Conservation (phyloP, 352 stramenopile species). For the Pythium inflatum region DNA sequence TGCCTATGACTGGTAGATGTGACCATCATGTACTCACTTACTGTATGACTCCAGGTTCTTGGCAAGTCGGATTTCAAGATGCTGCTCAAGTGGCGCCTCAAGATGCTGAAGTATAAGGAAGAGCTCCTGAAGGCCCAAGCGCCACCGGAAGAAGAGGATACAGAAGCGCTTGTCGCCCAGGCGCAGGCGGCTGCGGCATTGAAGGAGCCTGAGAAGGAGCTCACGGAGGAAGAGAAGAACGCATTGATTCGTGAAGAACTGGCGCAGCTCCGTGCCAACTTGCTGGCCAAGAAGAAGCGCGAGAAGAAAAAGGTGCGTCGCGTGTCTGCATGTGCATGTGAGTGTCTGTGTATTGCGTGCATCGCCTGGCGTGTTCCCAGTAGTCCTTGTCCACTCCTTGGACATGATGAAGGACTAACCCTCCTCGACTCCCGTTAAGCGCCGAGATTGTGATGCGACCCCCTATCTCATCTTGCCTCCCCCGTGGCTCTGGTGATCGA, state of each 20-base stretch:
- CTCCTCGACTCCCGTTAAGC: slow-evolving; percentile 90
- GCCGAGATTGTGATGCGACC: slow-evolving; percentile 57
- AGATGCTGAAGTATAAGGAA: slow-evolving; percentile 90
- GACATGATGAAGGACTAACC: slow-evolving; percentile 90
- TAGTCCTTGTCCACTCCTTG: slow-evolving; percentile 85
- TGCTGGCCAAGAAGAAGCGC: slow-evolving; percentile 87
- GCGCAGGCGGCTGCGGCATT: slow-evolving; percentile 32
- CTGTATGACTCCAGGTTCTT: too few relatives aligned
- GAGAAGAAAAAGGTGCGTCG: slow-evolving; percentile 89
- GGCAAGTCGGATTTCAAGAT: slow-evolving; percentile 98
- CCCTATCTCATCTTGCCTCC: slow-evolving; percentile 64
- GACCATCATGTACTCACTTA: too few relatives aligned
- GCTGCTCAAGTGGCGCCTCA: slow-evolving; percentile 96
- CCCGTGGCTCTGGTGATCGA: slow-evolving; percentile 65
- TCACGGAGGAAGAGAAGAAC: slow-evolving; percentile 85
- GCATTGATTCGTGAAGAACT: slow-evolving; percentile 83
- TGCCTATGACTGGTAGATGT: too few relatives aligned
- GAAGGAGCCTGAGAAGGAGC: slow-evolving; percentile 53
- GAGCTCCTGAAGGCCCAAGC: slow-evolving; percentile 75
- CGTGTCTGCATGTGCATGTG: slow-evolving; percentile 32
- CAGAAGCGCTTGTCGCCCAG: slow-evolving; percentile 30
- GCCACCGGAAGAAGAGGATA: slow-evolving; percentile 47
- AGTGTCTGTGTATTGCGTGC: slow-evolving; percentile 28
- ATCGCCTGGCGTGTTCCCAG: slow-evolving; percentile 74
- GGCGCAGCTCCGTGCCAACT: slow-evolving; percentile 72